Evolutionary conservation across 352 stramenopile genomes (phyloP), one percentile per base, ranked within the genome.

Genomic region (Phytophthora kernoviae): DNA sequence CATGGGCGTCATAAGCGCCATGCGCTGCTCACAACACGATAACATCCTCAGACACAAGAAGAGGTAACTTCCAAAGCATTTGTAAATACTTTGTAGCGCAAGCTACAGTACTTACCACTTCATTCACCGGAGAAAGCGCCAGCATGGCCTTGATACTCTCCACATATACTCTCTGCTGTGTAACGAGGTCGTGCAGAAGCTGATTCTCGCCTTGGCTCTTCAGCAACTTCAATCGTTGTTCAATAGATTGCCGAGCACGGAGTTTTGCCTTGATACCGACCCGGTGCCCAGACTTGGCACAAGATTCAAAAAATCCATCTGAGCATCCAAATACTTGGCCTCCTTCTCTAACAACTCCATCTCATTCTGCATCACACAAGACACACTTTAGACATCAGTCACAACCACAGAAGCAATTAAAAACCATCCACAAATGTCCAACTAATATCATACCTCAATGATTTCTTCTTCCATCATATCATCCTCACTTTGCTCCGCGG

Each of bases 81-180:
- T 30, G 24, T 6, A 34, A 40, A n/a, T n/a, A 41, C 45, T 26
- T 34, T 18, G 20, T 24, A 43, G 5, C 12, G n/a, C n/a, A n/a
- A n/a, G 4, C 15, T 14, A 26, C 48, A 21, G 12, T 30, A 58
- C 58, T 27, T 67, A 84, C 75, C 65, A 84, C 48, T 33, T 90
- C 80, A 45, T 85, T 88, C 22, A 90, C 80, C 0, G 80, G 80
- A 4, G 80, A 76, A 52, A 90, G 86, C 17, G 77, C 58, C 33
- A 90, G 56, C 75, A 88, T 84, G 34, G 77, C 77, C 53, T 81
- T 84, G 42, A 90, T 81, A 55, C 87, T 90, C 36, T 90, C 80
- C 40, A 81, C 60, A 41, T 87, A 90, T 44, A 81, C 73, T 44
- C 84, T 73, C 62, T 90, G 80, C 58, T 90, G 75, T 46, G 63